Base-by-base conservation (phyloP, 345 rosid genomes). In the Lumnitzera racemosa region DNA sequence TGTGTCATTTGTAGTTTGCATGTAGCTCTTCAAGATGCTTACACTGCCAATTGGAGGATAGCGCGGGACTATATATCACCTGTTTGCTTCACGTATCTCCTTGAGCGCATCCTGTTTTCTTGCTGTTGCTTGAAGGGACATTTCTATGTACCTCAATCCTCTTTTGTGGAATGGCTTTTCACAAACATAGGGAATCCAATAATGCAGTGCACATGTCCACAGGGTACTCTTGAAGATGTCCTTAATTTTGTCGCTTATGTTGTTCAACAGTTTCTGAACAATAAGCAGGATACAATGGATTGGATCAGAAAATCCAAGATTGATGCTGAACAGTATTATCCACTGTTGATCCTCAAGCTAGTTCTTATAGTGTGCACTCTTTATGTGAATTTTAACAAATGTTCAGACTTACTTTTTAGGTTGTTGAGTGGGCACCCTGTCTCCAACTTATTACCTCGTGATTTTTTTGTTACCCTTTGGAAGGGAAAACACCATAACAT, bases 111-210 rank as follows among this genome's bases (percentile, higher is more conserved):
- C 49, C 52, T 77, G 56, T 49, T 74, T 56, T 23, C 70, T 15
- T 12, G 71, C 8, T 64, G 74, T 50, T 31, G 13, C 62, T 24
- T 31, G 41, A 47, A 55, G 11, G 72, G 72, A 13, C 60, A 5
- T 55, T 47, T 79, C 27, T 55, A 46, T n/a, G 47, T 75, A 0
- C 66, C 78, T 0, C 68, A 72, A 58, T 64, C 80, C 49, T 61
- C 76, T 46, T 70, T 77, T 51, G 58, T 70, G 55, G 84, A 82
- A 61, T 77, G 76, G 78, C 73, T 82, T 24, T 49, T 70, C 47
- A 56, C 51, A 65, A 49, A 66, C 60, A 78, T 68, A 62, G 49
- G 67, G 25, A 3, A 12, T 8, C 46, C 27, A 55, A 52, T 17
- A 3, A 12, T 8, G 53, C 27, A 55, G 52, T 17, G 31, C 36